Evolutionary conservation across 1,139 yeast species (phyloP), one percentile per base, ranked within the genome.

Genomic region (Zygosaccharomyces pseudobailii): DNA sequence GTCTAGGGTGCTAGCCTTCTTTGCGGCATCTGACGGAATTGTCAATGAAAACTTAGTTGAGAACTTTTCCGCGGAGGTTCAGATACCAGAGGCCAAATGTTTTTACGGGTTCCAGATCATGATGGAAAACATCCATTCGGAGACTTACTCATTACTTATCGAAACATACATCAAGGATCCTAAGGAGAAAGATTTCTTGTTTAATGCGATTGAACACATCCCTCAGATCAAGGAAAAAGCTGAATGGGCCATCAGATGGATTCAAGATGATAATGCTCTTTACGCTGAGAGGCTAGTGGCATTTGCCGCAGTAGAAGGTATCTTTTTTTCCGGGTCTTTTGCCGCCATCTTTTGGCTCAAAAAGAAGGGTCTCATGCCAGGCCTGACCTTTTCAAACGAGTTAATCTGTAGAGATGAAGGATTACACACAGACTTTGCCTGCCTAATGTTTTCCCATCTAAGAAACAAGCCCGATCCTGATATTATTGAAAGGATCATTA

Each of bases 61-160:
- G 72, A 88, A 95, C 67, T 92, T 92, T 73, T 84, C 95, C 50
- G 95, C 96, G 55, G 97, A 94, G 74, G 96, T 92, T 52, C 97
- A 90, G 73, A 75, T 86, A 57, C 95, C 98, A 50, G 99, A 92
- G 75, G 98, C 97, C 61, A 90, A 92, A 72, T 89, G 97, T 71
- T 92, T 92, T 76, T 92, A 92, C 69, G 98, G 98, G 46, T 92
- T 92, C 84, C 97, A 92, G 75, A 92, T 92, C 71, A 90, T 90
- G 97, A 92, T 94, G 95, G 98, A 94, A 74, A 94, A 92, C 77
- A 92, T 92, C 65, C 98, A 92, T 73, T 84, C 96, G 30, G 98
- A 92, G 75, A 92, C 97, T 41, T 92, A 94, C 74, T 90, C 97
- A 10, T 75, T 92, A 60, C 79, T 92, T 66, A 87, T 92, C 62